These are phyloP conservation scores for Boletus sp. DNA, from an alignment of 768 basidiomycete genomes.

Conservation along the genomic window DNA sequence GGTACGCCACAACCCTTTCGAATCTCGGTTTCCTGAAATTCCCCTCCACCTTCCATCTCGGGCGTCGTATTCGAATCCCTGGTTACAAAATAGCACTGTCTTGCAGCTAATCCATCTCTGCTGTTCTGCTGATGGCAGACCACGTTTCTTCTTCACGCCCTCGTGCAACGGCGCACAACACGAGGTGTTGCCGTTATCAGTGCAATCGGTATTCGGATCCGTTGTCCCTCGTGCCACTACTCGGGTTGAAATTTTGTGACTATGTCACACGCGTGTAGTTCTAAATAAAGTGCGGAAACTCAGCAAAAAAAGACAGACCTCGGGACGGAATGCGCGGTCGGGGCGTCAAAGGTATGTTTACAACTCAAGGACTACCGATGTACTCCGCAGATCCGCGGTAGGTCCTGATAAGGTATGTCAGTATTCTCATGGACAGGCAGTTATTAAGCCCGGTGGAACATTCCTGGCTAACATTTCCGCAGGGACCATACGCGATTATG, in stretches of 20 bases:
- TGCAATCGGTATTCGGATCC: constrained; percentile 13
- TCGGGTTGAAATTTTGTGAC: background rate
- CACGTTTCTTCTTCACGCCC: background rate
- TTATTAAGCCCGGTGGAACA: constrained; percentile 22
- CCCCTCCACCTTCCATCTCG: constrained; percentile 6
- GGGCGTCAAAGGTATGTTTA: constrained; percentile 3
- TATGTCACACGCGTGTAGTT: background rate
- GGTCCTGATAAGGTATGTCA: constrained; percentile 20
- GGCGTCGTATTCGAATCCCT: background rate
- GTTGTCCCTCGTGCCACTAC: constrained; percentile 2
- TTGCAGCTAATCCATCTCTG: background rate
- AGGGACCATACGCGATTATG: constrained; percentile 19
- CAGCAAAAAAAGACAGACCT: constrained; percentile 10
- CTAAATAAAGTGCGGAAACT: constrained; percentile 4
- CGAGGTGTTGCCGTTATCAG: constrained; percentile 8
- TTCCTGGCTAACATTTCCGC: constrained; percentile 14
- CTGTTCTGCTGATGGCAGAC: background rate
- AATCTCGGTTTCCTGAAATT: background rate
- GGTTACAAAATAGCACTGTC: background rate
- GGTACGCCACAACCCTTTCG: constrained; percentile 6
- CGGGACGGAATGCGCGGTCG: constrained; percentile 10
- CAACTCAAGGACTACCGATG: background rate
- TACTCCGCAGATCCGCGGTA: constrained; percentile 32
- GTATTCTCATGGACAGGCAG: constrained; percentile 23
- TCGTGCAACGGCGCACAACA: constrained; percentile 3